Evolutionary conservation across 257 asterid species (phyloP).

Genomic region (Euphrasia confusa): DNA sequence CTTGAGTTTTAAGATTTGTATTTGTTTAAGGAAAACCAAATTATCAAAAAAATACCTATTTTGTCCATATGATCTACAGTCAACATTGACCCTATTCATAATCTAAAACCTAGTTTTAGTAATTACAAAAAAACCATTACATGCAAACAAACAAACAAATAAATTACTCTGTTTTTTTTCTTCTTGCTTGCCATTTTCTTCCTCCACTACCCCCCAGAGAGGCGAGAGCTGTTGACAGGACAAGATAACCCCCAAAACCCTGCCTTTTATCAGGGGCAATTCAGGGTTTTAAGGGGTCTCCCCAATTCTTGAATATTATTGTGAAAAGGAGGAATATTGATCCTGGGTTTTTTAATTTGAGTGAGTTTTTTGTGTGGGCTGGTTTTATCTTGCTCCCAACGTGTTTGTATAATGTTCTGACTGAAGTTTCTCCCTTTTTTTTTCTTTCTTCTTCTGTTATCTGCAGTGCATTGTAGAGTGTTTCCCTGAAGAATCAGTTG

Average conservation of each 20-base stretch:
- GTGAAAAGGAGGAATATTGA: slow-evolving; percentile 1
- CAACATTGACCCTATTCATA: slow-evolving; percentile 33
- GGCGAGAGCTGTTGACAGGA: slow-evolving; percentile 32
- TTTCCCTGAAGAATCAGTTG: neutral
- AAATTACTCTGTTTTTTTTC: slow-evolving; percentile 15
- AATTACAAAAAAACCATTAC: slow-evolving; percentile 2
- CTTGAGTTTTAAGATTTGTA: slow-evolving; percentile 36
- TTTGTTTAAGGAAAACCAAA: slow-evolving; percentile 25
- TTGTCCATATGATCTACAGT: slow-evolving; percentile 27
- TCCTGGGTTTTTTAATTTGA: neutral
- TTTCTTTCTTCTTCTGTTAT: too few species aligned
- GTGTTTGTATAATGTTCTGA: slow-evolving; percentile 22
- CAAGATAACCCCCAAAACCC: slow-evolving; percentile 24
- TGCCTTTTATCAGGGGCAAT: slow-evolving; percentile 10
- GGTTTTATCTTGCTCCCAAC: slow-evolving; percentile 11
- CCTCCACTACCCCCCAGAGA: slow-evolving; percentile 28
- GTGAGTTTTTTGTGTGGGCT: slow-evolving; percentile 5
- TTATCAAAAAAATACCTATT: slow-evolving; percentile 7
- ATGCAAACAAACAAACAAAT: slow-evolving; percentile 24
- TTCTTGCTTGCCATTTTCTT: slow-evolving; percentile 31
- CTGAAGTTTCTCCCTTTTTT: neutral
- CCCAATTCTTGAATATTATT: too few species aligned
- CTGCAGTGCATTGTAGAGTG: slow-evolving; percentile 9
- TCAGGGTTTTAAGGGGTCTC: neutral
- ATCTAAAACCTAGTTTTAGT: slow-evolving; percentile 28